These are phyloP conservation scores for Dianthus caryophyllus DNA, from an alignment of 148 eudicot species.

Conservation along the genomic window DNA sequence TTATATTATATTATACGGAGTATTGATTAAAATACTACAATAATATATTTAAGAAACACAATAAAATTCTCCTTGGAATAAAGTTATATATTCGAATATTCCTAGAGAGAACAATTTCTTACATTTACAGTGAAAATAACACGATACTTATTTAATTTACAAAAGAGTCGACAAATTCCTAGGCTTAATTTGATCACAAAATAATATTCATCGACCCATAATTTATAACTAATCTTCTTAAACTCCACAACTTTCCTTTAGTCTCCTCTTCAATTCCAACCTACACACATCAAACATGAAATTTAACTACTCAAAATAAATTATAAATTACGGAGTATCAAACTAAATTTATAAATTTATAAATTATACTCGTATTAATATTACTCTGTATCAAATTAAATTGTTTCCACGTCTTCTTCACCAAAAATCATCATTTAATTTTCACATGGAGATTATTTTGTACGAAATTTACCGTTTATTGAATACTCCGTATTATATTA, in stretches of 20 bases:
- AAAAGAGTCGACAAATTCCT: slow-evolving; percentile 9
- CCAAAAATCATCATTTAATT: too few relatives aligned
- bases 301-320: too few relatives aligned
- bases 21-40: not conserved
- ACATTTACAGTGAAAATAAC: not conserved
- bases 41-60: not conserved
- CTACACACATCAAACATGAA: slow-evolving; percentile 28
- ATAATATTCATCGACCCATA: not conserved
- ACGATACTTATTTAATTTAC: slow-evolving; percentile 16
- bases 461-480: too few relatives aligned
- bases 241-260: slow-evolving; percentile 23
- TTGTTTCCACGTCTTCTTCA: too few relatives aligned
- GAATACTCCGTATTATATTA: too few relatives aligned
- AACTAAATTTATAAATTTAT: too few relatives aligned
- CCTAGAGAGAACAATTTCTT: not conserved
- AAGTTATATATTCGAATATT: not conserved
- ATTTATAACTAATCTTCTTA: not conserved
- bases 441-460: too few relatives aligned
- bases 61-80: not conserved
- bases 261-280: slow-evolving; percentile 64
- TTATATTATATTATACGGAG: too few relatives aligned
- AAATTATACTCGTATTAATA: too few relatives aligned
- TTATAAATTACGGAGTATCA: too few relatives aligned
- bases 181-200: not conserved
- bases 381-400: too few relatives aligned